Evolutionary conservation across 768 basidiomycete genomes (phyloP), one percentile per base, ranked within the genome.

Genomic region (Psilocybe azurescens): DNA sequence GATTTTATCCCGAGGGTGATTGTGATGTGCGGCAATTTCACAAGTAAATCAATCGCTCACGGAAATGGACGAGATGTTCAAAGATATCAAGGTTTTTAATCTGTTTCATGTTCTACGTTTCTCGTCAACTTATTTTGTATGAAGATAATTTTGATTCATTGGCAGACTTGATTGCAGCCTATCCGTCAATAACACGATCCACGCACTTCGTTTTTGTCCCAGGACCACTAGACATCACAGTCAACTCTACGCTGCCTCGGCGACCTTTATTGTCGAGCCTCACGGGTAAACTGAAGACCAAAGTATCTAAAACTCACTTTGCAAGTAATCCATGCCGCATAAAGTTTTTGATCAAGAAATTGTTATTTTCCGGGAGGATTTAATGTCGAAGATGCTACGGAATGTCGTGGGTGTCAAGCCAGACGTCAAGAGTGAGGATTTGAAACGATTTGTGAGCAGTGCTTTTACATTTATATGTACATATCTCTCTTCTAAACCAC

Each of bases 291-390:
- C 77, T 99, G 38, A 87, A 82, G 67, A 77, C 83, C 0, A 88
- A 89, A 66, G 74, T 99, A 29, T 93, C 95, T 0, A 90, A 91
- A 69, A 83, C 89, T 1, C 87, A 91, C 67, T 90, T 99, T 69
- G 89, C 87, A 7, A 90, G 88, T 39, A 97, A 98, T 74, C 97
- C 97, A 1, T 97, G 95, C 75, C 87, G 97, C 18, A 86, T 99
- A 69, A 93, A 93, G 69, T 98, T 97, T 96, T 96, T 72, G 87
- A 93, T 30, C 96, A 98, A 72, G 97, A 99, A 76, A 88, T 99
- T 56, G 95, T 98, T 48, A 78, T 99, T 28, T 97, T 92, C 70
- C 81, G 97, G 46, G 94, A 99, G 68, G 95, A 99, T 72, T 74
- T 89, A 53, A 98, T 99, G 95, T 86, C 93, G 1, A 84, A 89